These are phyloP conservation scores for Ilex aquifolium DNA, from an alignment of 257 asterid genomes.

Conservation along the genomic window DNA sequence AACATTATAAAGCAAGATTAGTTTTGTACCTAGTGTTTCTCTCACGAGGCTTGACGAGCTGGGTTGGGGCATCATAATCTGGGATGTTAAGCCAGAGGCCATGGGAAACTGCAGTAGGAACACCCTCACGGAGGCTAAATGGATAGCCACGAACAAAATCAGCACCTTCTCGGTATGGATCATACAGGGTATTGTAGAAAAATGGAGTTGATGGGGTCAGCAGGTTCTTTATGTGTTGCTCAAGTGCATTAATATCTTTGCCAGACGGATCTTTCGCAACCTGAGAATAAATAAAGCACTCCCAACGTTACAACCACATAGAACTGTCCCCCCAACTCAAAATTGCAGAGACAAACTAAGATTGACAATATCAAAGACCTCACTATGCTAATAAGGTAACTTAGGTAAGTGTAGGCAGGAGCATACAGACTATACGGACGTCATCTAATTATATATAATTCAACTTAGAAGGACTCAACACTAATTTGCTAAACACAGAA, in stretches of 20 bases:
- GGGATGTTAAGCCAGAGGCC: constrained; percentile 73
- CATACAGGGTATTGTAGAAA: constrained; percentile 61
- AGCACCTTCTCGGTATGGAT: constrained; percentile 53
- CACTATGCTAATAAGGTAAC: neutral
- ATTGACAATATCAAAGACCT: too few species aligned
- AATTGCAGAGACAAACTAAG: neutral
- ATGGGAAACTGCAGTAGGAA: constrained; percentile 59
- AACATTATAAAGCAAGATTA: neutral
- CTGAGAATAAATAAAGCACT: constrained; percentile 18
- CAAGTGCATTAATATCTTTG: constrained; percentile 43
- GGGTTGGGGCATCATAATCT: constrained; percentile 67
- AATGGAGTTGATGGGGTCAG: constrained; percentile 47
- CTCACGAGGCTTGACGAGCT: constrained; percentile 67
- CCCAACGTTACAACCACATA: neutral
- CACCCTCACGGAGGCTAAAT: constrained; percentile 61
- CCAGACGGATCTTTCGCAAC: constrained; percentile 64
- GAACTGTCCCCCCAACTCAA: neutral
- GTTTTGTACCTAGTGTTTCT: constrained; percentile 40
- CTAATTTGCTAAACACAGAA: too few species aligned
- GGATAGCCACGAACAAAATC: constrained; percentile 73
- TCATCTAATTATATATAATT: neutral
- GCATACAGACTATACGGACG: neutral
- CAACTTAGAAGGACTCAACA: too few species aligned
- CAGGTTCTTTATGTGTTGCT: constrained; percentile 53
- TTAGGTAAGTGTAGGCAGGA: neutral